These are phyloP conservation scores for Lactarius hatsudake DNA, from an alignment of 768 basidiomycete species.

Conservation along the genomic window DNA sequence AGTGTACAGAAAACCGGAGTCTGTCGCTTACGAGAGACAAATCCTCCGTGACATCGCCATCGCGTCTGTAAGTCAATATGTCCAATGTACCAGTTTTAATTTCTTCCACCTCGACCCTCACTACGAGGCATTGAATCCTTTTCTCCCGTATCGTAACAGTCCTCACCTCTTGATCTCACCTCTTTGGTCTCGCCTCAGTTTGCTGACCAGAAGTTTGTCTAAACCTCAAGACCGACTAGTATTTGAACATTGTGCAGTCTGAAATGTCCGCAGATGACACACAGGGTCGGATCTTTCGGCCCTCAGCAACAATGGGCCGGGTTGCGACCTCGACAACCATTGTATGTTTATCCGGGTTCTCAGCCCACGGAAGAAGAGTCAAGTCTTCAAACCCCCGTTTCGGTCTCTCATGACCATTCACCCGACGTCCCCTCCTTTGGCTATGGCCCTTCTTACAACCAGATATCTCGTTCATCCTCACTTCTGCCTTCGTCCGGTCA, in stretches of 20 bases:
- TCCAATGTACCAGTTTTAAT: not conserved
- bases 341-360: constrained; percentile 9
- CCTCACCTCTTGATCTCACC: not conserved
- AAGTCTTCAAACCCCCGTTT: not conserved
- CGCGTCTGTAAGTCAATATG: not conserved
- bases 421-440: constrained; percentile 13
- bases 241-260: not conserved
- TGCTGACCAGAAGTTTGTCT: not conserved
- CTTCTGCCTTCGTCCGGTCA: constrained; percentile 7
- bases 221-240: not conserved
- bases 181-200: not conserved
- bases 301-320: constrained; percentile 11
- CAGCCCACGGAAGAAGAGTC: not conserved
- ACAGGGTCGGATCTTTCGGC: constrained; percentile 1
- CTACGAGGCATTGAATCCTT: not conserved
- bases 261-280: constrained; percentile 9
- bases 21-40: not conserved
- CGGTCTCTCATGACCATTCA: not conserved
- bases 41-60: not conserved
- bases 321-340: constrained; percentile 6
- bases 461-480: constrained; percentile 14
- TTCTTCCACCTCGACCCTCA: not conserved
- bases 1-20: too few relatives aligned
- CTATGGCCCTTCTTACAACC: constrained; percentile 14
- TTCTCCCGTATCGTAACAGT: not conserved